Percentiles rank a stretch among this genome's conserved stretches.
These are phyloP conservation scores for Curvularia sp. DNA, from an alignment of 2,329 filamentous ascomycete species.

Conservation along the genomic window DNA sequence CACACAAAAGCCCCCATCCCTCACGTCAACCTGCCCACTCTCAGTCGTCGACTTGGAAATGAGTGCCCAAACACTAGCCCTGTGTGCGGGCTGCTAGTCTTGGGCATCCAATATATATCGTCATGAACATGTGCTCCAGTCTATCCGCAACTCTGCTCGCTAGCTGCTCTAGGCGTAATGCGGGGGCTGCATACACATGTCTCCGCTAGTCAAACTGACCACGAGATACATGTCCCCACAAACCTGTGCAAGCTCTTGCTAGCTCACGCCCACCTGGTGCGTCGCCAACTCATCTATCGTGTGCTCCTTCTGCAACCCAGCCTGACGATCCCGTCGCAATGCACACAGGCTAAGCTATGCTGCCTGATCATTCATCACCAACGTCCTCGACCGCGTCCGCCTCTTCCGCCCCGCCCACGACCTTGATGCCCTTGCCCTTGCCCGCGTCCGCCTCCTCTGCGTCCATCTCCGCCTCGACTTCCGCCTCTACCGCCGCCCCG, in stretches of 20 bases:
- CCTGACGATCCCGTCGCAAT: neutral
- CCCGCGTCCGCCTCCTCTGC: slow-evolving; percentile 35
- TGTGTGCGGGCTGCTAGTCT: slow-evolving; percentile 20
- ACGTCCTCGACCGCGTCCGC: slow-evolving; percentile 37
- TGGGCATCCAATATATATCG: slow-evolving; percentile 15
- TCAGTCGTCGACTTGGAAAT: slow-evolving; percentile 3
- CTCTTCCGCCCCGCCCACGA: slow-evolving; percentile 21
- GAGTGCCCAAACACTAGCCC: slow-evolving; percentile 27
- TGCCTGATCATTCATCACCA: slow-evolving; percentile 27
- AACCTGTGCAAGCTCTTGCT: neutral
- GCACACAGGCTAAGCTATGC: neutral
- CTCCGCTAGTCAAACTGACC: neutral
- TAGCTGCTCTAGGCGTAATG: neutral
- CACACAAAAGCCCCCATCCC: slow-evolving; percentile 29
- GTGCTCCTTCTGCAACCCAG: neutral
- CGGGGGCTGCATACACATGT: slow-evolving; percentile 1
- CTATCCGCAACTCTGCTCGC: neutral
- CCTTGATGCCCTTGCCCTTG: slow-evolving; percentile 30
- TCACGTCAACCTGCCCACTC: slow-evolving; percentile 24
- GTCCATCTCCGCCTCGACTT: slow-evolving; percentile 40
- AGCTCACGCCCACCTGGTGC: neutral
- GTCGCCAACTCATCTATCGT: neutral
- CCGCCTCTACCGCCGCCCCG: slow-evolving; percentile 40
- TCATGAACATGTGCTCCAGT: slow-evolving; percentile 15
- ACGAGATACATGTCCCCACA: slow-evolving; percentile 1